Evolutionary conservation across 177 flowering plant genomes (phyloP).

Genomic region (Vitis hybrid): DNA sequence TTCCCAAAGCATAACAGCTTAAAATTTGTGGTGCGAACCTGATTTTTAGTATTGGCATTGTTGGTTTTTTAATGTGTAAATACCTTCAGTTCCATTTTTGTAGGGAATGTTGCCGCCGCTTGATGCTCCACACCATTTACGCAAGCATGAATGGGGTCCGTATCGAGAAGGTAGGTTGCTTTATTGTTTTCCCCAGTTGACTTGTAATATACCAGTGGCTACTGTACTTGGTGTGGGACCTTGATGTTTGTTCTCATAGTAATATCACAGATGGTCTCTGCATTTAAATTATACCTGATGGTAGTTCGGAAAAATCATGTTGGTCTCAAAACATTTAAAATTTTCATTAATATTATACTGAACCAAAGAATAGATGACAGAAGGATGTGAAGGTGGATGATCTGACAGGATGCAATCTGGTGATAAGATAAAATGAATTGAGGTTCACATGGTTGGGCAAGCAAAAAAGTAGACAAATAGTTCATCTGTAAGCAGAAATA

Average conservation of each 20-base stretch:
- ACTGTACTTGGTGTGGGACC: background rate
- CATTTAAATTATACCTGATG: too few relatives aligned
- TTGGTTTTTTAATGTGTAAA: background rate
- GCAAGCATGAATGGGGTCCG: slow-evolving; percentile 95
- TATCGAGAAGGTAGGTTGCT: slow-evolving; percentile 76
- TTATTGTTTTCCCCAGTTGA: background rate
- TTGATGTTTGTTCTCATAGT: too few relatives aligned
- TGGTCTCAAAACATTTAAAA: too few relatives aligned
- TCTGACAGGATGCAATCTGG: too few relatives aligned
- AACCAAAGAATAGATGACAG: too few relatives aligned
- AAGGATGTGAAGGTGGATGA: too few relatives aligned
- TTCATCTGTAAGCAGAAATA: background rate
- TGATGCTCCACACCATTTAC: slow-evolving; percentile 98
- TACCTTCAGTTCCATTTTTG: slow-evolving; percentile 9
- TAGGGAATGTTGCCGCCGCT: slow-evolving; percentile 97
- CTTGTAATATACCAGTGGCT: background rate
- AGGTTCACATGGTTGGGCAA: background rate
- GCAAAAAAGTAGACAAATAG: background rate
- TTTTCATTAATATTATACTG: too few relatives aligned
- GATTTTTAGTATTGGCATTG: background rate
- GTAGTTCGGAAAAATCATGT: too few relatives aligned
- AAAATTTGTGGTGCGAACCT: slow-evolving; percentile 70
- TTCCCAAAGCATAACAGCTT: slow-evolving; percentile 78
- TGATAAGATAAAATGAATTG: background rate
- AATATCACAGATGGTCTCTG: too few relatives aligned